These are phyloP conservation scores for Actinomortierella ambigua DNA, from an alignment of 371 early-diverging fungal genomes.

Conservation along the genomic window DNA sequence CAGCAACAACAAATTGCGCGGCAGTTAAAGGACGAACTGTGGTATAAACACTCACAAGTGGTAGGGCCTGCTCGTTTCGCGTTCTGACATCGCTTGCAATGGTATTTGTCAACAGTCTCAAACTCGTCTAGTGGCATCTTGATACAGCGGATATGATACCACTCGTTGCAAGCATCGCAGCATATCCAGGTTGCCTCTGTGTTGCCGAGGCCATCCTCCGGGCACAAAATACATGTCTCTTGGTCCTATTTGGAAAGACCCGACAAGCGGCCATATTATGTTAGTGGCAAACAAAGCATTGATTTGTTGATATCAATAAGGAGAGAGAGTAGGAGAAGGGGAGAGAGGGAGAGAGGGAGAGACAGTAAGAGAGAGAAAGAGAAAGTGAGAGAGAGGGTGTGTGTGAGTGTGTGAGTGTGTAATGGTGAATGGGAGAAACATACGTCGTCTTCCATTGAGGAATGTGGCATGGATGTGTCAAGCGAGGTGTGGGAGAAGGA, in stretches of 20 bases:
- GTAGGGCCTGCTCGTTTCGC: slow-evolving; percentile 60
- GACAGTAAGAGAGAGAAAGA: too few relatives aligned
- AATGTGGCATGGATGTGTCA: too few relatives aligned
- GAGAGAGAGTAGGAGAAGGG: neutral
- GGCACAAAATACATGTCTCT: slow-evolving; percentile 36
- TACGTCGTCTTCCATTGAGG: too few relatives aligned
- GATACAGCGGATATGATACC: slow-evolving; percentile 75
- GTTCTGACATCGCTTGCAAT: slow-evolving; percentile 62
- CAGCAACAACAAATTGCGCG: neutral
- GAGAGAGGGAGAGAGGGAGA: neutral
- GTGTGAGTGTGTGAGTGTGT: too few relatives aligned
- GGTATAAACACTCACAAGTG: slow-evolving; percentile 53
- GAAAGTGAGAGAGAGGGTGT: too few relatives aligned
- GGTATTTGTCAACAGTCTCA: slow-evolving; percentile 65
- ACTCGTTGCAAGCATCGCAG: slow-evolving; percentile 70
- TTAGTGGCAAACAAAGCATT: neutral
- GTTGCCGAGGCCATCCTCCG: slow-evolving; percentile 14
- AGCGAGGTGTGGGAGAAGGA: neutral
- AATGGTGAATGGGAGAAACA: too few relatives aligned
- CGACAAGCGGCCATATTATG: slow-evolving; percentile 1
- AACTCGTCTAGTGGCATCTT: slow-evolving; percentile 57
- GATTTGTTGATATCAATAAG: neutral
- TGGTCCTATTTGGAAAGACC: slow-evolving; percentile 13
- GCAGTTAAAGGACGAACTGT: neutral
- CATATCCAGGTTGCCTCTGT: slow-evolving; percentile 67